Evolutionary conservation across 2,329 filamentous ascomycete genomes (phyloP).

Genomic region (Pseudogymnoascus sp.): DNA sequence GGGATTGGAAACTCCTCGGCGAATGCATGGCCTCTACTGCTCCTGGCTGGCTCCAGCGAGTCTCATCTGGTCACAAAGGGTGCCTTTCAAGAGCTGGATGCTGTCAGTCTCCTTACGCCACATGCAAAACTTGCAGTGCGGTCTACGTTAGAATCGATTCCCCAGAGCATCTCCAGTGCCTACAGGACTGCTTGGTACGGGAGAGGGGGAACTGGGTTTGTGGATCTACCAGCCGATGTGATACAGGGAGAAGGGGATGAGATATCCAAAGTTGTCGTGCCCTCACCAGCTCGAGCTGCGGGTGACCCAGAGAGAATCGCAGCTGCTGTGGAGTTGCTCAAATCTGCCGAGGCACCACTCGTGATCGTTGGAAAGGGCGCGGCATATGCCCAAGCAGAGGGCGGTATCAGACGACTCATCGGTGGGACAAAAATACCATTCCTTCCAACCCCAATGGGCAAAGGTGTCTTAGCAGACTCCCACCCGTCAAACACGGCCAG

Average conservation of each 20-base stretch:
- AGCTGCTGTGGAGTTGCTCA: slow-evolving; percentile 37
- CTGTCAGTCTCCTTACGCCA: slow-evolving; percentile 42
- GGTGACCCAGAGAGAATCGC: slow-evolving; percentile 36
- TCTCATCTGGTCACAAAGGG: slow-evolving; percentile 43
- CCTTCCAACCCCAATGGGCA: slow-evolving; percentile 50
- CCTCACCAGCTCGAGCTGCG: slow-evolving; percentile 34
- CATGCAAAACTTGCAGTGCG: slow-evolving; percentile 44
- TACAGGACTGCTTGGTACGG: slow-evolving; percentile 47
- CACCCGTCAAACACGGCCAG: slow-evolving; percentile 44
- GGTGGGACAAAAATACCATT: slow-evolving; percentile 43
- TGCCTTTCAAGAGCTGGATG: slow-evolving; percentile 50
- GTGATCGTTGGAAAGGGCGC: slow-evolving; percentile 48
- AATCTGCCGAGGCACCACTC: slow-evolving; percentile 40
- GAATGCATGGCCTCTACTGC: slow-evolving; percentile 47
- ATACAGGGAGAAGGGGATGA: slow-evolving; percentile 37
- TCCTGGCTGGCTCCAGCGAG: slow-evolving; percentile 46
- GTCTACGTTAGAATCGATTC: slow-evolving; percentile 36
- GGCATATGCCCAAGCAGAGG: slow-evolving; percentile 43
- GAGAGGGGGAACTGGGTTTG: slow-evolving; percentile 42
- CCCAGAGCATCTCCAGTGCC: slow-evolving; percentile 39
- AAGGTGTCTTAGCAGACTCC: slow-evolving; percentile 46
- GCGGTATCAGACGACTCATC: slow-evolving; percentile 36
- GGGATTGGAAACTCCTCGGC: slow-evolving; percentile 43
- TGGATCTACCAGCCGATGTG: slow-evolving; percentile 47
- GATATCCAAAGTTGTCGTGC: slow-evolving; percentile 21